Evolutionary conservation across 148 eudicot genomes (phyloP).

Genomic region (Dianthus caryophyllus): DNA sequence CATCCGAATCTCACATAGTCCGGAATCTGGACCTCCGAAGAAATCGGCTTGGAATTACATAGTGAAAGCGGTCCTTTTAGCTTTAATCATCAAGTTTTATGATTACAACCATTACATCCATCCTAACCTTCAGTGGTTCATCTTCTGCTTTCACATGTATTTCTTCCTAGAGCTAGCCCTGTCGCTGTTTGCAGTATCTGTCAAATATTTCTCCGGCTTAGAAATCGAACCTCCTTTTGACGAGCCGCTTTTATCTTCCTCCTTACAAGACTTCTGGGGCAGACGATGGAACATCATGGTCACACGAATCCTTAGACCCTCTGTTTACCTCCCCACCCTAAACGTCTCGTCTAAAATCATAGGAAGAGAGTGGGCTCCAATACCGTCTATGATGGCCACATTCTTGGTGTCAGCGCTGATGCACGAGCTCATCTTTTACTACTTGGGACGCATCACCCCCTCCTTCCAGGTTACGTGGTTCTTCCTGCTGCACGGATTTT

Average conservation of each 20-base stretch:
- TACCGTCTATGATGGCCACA: conserved; percentile 14
- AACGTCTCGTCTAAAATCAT: conserved; percentile 3
- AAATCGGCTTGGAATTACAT: conserved; percentile 27
- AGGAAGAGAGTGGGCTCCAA: conserved; percentile 29
- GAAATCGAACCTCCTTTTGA: conserved; percentile 47
- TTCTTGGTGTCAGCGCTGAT: conserved; percentile 41
- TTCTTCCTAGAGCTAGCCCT: conserved; percentile 38
- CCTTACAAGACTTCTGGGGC: conserved; percentile 62
- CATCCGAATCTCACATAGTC: conserved; percentile 15
- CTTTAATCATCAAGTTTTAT: conserved; percentile 21
- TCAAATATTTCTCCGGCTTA: conserved; percentile 22
- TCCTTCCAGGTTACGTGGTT: conserved; percentile 37
- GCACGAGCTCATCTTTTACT: conserved; percentile 48
- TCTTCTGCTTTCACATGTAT: conserved; percentile 35
- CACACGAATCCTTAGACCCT: conserved; percentile 32
- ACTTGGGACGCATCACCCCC: conserved; percentile 38
- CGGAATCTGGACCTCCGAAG: neutral
- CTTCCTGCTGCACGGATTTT: conserved; percentile 46
- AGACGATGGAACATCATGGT: conserved; percentile 56
- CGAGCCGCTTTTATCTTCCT: conserved; percentile 49
- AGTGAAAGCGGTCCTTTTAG: conserved; percentile 29
- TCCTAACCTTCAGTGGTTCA: conserved; percentile 26
- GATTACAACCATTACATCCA: conserved; percentile 29
- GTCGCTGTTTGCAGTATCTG: conserved; percentile 22
- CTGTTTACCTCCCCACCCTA: conserved; percentile 39